These are phyloP conservation scores for Cyclostephanos tholiformis DNA, from an alignment of 108 stramenopile genomes.

Conservation along the genomic window DNA sequence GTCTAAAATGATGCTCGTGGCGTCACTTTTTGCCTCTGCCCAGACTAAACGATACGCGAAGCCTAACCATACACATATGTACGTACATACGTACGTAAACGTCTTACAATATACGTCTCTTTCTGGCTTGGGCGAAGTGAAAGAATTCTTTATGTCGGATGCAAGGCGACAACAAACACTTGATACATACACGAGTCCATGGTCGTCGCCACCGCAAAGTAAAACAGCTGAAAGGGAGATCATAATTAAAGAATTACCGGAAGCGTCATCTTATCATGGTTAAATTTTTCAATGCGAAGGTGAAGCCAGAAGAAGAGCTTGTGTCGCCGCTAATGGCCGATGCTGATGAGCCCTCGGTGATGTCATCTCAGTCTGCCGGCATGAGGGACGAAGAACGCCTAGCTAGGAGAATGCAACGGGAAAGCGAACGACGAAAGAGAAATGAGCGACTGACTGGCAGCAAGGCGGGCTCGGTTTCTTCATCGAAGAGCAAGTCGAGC, in stretches of 20 bases:
- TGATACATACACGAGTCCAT: no score
- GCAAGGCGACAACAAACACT: no score
- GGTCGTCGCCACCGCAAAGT: no score
- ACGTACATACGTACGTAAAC: no score
- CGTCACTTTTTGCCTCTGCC: no score
- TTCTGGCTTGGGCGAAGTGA: no score
- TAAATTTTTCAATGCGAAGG: constrained; percentile 2
- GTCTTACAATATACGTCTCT: no score
- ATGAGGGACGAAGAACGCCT: constrained; percentile 7
- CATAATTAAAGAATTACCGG: background rate
- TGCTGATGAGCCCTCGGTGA: background rate
- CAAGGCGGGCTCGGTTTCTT: background rate
- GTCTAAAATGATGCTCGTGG: no score
- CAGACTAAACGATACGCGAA: no score
- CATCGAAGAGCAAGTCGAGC: constrained; percentile 2
- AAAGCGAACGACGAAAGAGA: constrained; percentile 6
- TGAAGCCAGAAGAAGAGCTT: constrained; percentile 3
- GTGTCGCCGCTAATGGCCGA: constrained; percentile 7
- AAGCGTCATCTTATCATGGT: background rate
- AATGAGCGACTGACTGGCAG: background rate
- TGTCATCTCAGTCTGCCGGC: background rate
- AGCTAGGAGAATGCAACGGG: constrained; percentile 11
- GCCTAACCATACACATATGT: no score
- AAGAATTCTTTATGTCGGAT: no score
- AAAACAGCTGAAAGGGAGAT: no score